Percentiles rank a stretch among this genome's conserved stretches.
These are phyloP conservation scores for Suillus subaureus DNA, from an alignment of 768 basidiomycete genomes.

Conservation along the genomic window DNA sequence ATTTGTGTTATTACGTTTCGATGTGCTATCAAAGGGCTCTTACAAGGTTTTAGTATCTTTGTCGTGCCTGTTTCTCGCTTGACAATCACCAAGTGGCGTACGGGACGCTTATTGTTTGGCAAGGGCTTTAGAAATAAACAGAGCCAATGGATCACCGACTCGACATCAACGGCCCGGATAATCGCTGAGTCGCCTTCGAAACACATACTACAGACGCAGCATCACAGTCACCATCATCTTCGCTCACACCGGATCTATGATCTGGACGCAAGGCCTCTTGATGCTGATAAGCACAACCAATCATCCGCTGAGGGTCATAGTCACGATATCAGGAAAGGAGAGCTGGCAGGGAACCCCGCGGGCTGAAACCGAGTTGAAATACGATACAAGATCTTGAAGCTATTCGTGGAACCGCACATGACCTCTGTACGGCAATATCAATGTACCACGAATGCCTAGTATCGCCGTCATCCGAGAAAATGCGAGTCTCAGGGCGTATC, in stretches of 20 bases:
- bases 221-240: background rate
- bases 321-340: background rate
- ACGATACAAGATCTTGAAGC: background rate
- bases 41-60: background rate
- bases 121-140: conserved; percentile 9
- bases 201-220: background rate
- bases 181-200: background rate
- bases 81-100: background rate
- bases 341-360: conserved; percentile 6
- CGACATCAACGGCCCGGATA: background rate
- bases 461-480: background rate
- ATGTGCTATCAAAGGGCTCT: background rate
- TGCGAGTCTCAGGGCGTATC: background rate
- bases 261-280: background rate
- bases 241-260: background rate
- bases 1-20: background rate
- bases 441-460: background rate
- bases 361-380: background rate
- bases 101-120: conserved; percentile 2
- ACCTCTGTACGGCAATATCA: background rate
- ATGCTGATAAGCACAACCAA: conserved; percentile 2
- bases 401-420: background rate
- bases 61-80: background rate
- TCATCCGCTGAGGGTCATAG: background rate
- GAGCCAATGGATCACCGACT: background rate